A percentile compares a stretch with the other conserved stretches of the same genome.
phyloP scores from a whole-genome alignment of 148 eudicot species.

The Chenopodium berlandieri region DNA sequence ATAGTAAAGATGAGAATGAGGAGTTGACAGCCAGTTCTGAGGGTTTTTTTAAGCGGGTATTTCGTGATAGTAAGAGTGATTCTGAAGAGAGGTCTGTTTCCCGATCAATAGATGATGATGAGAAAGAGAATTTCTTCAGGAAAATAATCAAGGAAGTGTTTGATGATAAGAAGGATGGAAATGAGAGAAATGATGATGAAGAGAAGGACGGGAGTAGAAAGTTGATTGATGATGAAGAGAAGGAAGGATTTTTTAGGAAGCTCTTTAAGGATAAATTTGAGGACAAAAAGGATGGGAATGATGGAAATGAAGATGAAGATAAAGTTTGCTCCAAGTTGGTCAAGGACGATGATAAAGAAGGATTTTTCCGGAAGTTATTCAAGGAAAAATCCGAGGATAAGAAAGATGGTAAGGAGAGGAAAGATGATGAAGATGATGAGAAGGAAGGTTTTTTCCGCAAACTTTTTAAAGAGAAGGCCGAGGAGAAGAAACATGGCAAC shows the following conservation, averaged over 20 bases:
- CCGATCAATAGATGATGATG: constrained; percentile 55
- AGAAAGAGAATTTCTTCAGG: constrained; percentile 58
- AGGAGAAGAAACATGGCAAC: constrained; percentile 60
- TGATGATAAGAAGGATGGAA: constrained; percentile 43
- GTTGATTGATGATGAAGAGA: constrained; percentile 44
- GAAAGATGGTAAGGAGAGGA: constrained; percentile 45
- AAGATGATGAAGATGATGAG: constrained; percentile 63
- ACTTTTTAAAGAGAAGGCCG: constrained; percentile 80
- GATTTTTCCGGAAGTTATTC: constrained; percentile 42
- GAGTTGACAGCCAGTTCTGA: constrained; percentile 78
- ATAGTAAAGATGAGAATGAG: constrained; percentile 75
- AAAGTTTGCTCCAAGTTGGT: constrained; percentile 37
- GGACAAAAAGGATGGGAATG: constrained; percentile 71
- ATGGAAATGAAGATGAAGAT: constrained; percentile 47
- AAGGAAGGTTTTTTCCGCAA: constrained; percentile 89
- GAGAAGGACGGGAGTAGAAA: constrained; percentile 28
- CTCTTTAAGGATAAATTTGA: constrained; percentile 83
- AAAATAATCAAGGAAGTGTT: constrained; percentile 40
- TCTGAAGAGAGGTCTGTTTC: constrained; percentile 58
- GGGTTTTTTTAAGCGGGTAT: constrained; percentile 82
- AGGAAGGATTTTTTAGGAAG: constrained; percentile 57
- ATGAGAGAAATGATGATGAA: constrained; percentile 35
- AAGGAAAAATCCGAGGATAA: constrained; percentile 45
- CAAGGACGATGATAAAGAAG: constrained; percentile 46
- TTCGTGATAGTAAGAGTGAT: constrained; percentile 87